Percentiles rank a stretch among this genome's conserved stretches.
Evolutionary conservation across 495 filamentous ascomycete species (phyloP).

Genomic region (Penicillium nucicola): DNA sequence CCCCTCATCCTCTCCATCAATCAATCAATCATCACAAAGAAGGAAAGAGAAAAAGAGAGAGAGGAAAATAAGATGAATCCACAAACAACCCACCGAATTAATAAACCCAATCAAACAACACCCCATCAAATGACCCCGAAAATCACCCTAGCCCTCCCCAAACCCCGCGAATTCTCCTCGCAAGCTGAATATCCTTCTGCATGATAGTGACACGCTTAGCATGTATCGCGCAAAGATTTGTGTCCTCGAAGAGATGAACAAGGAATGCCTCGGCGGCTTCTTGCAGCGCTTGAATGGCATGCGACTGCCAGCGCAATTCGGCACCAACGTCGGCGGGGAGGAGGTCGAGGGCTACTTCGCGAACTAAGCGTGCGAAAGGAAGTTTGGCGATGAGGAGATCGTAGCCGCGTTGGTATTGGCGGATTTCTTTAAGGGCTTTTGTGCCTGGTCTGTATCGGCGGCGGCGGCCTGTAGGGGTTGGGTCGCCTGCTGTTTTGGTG

Average conservation of each 20-base stretch:
- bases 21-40: not conserved
- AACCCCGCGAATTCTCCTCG: constrained; percentile 73
- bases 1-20: not conserved
- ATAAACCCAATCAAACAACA: constrained; percentile 3
- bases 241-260: constrained; percentile 92
- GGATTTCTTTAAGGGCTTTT: constrained; percentile 79
- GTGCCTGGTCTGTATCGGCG: constrained; percentile 84
- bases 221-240: constrained; percentile 92
- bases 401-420: constrained; percentile 75
- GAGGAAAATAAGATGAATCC: no score
- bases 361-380: constrained; percentile 84
- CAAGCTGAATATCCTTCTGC: constrained; percentile 94
- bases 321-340: constrained; percentile 46
- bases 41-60: not conserved
- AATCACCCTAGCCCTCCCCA: constrained; percentile 61
- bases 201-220: constrained; percentile 96
- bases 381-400: constrained; percentile 79
- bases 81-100: constrained; percentile 1
- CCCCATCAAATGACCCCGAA: not conserved
- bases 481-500: constrained; percentile 60
- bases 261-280: constrained; percentile 92
- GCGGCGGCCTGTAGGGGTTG: constrained; percentile 57
- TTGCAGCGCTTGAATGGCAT: constrained; percentile 85
- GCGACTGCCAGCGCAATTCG: constrained; percentile 85
- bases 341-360: constrained; percentile 72